These are phyloP conservation scores for Posidonia australis DNA, from an alignment of 106 monocot genomes.

Conservation along the genomic window DNA sequence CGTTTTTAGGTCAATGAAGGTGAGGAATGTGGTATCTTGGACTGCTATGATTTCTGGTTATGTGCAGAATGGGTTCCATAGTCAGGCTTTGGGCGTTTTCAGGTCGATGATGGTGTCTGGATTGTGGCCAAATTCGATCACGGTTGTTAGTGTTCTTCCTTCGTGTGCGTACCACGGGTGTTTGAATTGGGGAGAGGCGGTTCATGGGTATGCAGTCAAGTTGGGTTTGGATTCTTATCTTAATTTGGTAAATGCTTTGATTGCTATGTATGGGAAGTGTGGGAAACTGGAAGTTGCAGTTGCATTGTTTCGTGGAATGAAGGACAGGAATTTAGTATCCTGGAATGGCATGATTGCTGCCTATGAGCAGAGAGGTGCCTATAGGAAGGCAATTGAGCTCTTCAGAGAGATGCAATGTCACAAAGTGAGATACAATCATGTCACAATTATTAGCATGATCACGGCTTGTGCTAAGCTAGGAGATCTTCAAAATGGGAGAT, in stretches of 20 bases:
- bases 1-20: background rate
- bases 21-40: too few species aligned
- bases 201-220: constrained; percentile 8
- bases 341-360: constrained; percentile 17
- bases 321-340: background rate
- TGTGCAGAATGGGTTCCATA: too few species aligned
- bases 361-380: background rate
- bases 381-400: constrained; percentile 1
- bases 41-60: too few species aligned
- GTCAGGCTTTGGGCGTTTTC: constrained; percentile 6
- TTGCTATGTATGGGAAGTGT: constrained; percentile 9
- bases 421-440: constrained; percentile 4
- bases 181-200: background rate
- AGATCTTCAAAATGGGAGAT: background rate
- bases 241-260: constrained; percentile 10
- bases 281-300: background rate
- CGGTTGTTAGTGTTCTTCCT: constrained; percentile 8
- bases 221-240: background rate
- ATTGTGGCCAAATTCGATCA: constrained; percentile 9
- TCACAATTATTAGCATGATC: constrained; percentile 8
- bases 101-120: background rate
- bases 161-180: background rate
- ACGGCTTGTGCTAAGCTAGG: constrained; percentile 4
- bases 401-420: constrained; percentile 2
- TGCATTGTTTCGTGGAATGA: constrained; percentile 4